phyloP scores from a whole-genome alignment of 805 yeast genomes.

The Scheffersomyces amazonensis region DNA sequence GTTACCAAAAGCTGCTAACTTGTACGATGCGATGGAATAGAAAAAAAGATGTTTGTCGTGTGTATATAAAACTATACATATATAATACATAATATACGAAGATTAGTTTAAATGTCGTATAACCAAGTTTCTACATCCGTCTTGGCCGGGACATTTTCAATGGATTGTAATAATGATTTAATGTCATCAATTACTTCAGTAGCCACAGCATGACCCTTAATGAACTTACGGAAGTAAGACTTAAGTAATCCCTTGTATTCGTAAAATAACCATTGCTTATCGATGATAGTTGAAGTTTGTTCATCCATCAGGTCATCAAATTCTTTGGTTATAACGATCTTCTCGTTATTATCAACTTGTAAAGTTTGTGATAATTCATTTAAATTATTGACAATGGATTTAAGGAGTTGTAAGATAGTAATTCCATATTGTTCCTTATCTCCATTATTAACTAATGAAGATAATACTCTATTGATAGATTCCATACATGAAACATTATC shows the following conservation, averaged over 20 bases:
- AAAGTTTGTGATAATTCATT: conserved; percentile 18
- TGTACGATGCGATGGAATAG: no score
- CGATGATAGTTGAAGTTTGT: conserved; percentile 17
- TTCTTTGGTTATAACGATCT: conserved; percentile 22
- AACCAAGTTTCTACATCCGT: conserved; percentile 15
- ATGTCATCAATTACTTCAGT: conserved; percentile 12
- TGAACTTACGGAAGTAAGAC: conserved; percentile 31
- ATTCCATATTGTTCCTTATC: background rate
- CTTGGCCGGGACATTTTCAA: conserved; percentile 19
- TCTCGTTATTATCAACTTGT: conserved; percentile 11
- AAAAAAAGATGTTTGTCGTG: no score
- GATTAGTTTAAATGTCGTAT: conserved; percentile 1
- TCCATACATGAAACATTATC: conserved; percentile 44
- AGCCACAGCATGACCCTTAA: conserved; percentile 9
- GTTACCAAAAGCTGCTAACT: no score
- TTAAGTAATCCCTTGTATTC: conserved; percentile 42
- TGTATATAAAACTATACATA: no score
- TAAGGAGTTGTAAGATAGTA: conserved; percentile 13
- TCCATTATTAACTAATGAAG: conserved; percentile 6
- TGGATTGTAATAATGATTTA: conserved; percentile 11
- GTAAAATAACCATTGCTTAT: conserved; percentile 40
- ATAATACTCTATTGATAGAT: conserved; percentile 34
- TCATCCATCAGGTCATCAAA: conserved; percentile 23
- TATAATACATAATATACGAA: no score
- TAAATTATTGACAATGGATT: conserved; percentile 27